Base-by-base conservation (phyloP, 2,329 filamentous ascomycete genomes). In the Pseudomassariella vexata region DNA sequence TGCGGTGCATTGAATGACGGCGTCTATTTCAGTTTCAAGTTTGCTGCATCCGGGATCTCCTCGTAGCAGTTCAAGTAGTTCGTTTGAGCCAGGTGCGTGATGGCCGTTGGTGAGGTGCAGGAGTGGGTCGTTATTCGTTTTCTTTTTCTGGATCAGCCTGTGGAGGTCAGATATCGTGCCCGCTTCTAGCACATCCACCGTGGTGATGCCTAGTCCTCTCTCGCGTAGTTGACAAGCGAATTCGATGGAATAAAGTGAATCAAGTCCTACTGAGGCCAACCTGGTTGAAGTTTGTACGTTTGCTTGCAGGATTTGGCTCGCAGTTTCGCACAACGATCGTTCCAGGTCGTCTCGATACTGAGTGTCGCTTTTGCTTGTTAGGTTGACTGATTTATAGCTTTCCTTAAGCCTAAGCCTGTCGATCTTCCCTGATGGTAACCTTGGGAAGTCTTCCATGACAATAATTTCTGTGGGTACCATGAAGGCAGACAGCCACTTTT, bases 381-480 rank as follows among this genome's bases (percentile, higher is more conserved):
- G n/a, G 19, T 30, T 7, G 34, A 26, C 44, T 82, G 85, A 6
- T 73, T 61, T n/a, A n/a, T n/a, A n/a, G n/a, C n/a, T n/a, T 1
- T 62, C 51, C 43, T 77, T 67, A 6, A 95, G 59, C 9, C 55
- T 58, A 45, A 77, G 82, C 31, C 77, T 78, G 48, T 95, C 83
- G 10, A 89, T 70, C 50, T 95, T 95, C 1, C 89, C 89, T 1
- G 87, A 94, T 3, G 87, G 68, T 14, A 95, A 62, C 32, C 81
- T 77, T 1, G 87, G 87, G 35, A 95, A 79, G 7, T 70, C 63
- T 1, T 66, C 44, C 40, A 83, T 59, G 2, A 83, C 48, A 1
- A 86, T 55, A 16, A 94, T 62, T 39, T 94, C 82, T 4, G 73
- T 71, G 0, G 89, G 89, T 2, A 94, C 60, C 89, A 95, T 95